Conservation (phyloP, 2,329 filamentous ascomycete genomes). For the Hymenoscyphus albidus region DNA sequence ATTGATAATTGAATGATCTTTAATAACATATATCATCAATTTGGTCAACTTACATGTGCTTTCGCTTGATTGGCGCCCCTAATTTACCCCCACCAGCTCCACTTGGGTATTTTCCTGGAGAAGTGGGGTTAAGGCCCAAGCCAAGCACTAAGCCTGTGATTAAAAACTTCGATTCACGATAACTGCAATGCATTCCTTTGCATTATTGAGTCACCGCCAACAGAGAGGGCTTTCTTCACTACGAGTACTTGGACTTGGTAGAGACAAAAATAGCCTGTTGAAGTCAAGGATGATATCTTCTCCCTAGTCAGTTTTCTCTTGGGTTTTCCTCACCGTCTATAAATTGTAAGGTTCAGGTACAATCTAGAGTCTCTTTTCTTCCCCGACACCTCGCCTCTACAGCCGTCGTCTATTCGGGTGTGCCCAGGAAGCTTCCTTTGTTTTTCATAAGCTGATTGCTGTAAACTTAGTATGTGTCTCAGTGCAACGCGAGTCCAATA, state of each 20-base stretch:
- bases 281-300: no score
- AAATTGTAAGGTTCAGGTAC: no score
- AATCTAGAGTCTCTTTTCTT: no score
- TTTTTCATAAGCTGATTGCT: not conserved
- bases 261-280: no score
- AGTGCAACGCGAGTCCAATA: not conserved
- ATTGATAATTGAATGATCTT: not conserved
- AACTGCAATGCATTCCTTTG: not conserved
- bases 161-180: not conserved
- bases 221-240: not conserved
- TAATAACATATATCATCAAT: not conserved
- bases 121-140: not conserved
- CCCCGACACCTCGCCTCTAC: no score
- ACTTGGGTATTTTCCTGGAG: not conserved
- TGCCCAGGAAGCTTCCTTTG: no score
- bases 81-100: not conserved
- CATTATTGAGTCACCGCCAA: not conserved
- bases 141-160: not conserved
- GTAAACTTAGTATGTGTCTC: not conserved
- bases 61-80: not conserved
- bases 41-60: not conserved
- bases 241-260: no score
- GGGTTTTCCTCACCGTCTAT: no score
- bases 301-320: no score
- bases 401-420: no score